Evolutionary conservation across 2,329 filamentous ascomycete genomes (phyloP), one percentile per base, ranked within the genome.

Genomic region (Exophiala xenobiotica): DNA sequence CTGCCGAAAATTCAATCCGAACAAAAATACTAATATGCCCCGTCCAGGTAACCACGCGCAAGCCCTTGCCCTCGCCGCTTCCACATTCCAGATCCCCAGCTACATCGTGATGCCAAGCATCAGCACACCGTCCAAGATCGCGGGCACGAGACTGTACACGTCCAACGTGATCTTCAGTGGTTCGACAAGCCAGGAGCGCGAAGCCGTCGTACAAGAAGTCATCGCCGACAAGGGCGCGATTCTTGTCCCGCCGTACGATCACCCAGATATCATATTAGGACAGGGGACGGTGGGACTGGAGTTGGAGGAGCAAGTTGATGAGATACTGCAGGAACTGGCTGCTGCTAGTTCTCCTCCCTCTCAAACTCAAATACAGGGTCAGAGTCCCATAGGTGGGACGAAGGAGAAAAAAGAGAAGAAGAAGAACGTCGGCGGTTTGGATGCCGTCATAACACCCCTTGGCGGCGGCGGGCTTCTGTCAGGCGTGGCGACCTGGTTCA

Each of bases 21-120:
- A n/a, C n/a, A n/a, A n/a, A n/a, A n/a, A n/a, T n/a, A n/a, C n/a
- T n/a, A n/a, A n/a, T n/a, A 7, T 14, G 26, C 1, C 16, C 14
- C 16, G 12, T 18, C 41, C 57, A 92, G 91, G 92, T 53, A 97
- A 97, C 72, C 93, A 97, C 67, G 92, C 92, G 0, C 90, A 96
- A 75, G 92, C 93, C 1, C 83, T 97, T 50, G 83, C 92, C 1
- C 85, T 96, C 44, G 92, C 92, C 0, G 90, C 92, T 2, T 78
- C 77, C 14, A 85, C 85, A 29, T 82, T 86, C 65, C 73, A 76
- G 46, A 84, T 96, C 56, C 85, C 86, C 8, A 89, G 90, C 0
- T 82, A 92, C 73, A 91, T 97, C 65, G 85, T 97, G 53, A 97
- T 97, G 92, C 92, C 92, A 0, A 68, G 72, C n/a, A 93, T 93